A percentile compares a stretch with the other conserved stretches of the same genome.
Conservation (phyloP, 257 asterid genomes). For the Cynanchum wilfordii region DNA sequence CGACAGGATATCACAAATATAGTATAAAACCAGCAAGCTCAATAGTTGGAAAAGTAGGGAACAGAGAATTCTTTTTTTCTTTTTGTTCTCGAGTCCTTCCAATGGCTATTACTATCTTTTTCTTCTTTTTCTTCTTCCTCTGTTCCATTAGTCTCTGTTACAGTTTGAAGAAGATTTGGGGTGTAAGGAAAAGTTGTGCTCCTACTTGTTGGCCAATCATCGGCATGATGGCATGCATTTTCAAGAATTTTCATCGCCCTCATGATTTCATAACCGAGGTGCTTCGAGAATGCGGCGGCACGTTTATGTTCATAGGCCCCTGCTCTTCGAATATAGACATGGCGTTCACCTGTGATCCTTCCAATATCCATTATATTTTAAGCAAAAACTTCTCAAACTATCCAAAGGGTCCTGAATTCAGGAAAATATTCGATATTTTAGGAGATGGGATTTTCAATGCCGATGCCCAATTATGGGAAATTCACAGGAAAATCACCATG, state of each 20-base stretch:
- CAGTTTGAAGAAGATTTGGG: background rate
- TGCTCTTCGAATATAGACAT: slow-evolving; percentile 9
- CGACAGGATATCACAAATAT: too few species aligned
- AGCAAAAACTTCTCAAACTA: slow-evolving; percentile 14
- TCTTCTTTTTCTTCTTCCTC: background rate
- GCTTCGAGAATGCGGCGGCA: slow-evolving; percentile 8
- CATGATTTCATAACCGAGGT: slow-evolving; percentile 3
- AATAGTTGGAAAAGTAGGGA: background rate
- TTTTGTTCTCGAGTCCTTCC: too few species aligned
- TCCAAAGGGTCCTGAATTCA: slow-evolving; percentile 15
- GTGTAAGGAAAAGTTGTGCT: background rate
- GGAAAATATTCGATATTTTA: slow-evolving; percentile 6
- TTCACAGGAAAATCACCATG: slow-evolving; percentile 8
- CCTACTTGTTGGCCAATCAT: background rate
- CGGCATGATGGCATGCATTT: slow-evolving; percentile 1
- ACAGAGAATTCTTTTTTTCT: background rate
- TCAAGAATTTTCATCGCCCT: background rate
- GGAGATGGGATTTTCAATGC: slow-evolving; percentile 15
- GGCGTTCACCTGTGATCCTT: slow-evolving; percentile 8
- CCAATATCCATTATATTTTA: slow-evolving; percentile 8
- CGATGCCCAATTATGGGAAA: slow-evolving; percentile 5
- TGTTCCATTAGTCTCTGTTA: background rate
- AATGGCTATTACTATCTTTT: background rate
- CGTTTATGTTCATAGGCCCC: background rate
- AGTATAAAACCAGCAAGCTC: background rate